phyloP scores from a whole-genome alignment of 345 rosid genomes.

The Mercurialis annua region DNA sequence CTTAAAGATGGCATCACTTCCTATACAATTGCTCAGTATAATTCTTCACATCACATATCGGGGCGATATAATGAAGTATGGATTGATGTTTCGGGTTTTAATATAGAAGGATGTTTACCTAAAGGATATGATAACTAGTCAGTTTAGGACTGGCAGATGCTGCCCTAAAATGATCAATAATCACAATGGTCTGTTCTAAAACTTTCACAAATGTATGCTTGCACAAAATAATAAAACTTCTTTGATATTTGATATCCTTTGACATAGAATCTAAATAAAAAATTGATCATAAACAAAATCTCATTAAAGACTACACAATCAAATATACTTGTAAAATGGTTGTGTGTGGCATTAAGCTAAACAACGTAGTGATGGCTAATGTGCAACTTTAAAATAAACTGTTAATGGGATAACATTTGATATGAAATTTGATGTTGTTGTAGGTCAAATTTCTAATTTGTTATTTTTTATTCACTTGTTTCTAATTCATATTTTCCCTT shows the following conservation, averaged over 20 bases:
- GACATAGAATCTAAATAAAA: too few relatives aligned
- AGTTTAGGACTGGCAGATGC: not conserved
- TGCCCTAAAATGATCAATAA: not conserved
- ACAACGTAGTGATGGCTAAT: not conserved
- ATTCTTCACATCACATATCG: conserved; percentile 27
- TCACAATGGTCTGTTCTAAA: not conserved
- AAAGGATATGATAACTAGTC: not conserved
- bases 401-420: not conserved
- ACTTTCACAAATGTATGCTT: not conserved
- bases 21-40: conserved; percentile 44
- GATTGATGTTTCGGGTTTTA: conserved; percentile 34
- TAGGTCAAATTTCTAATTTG: not conserved
- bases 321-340: not conserved
- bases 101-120: conserved; percentile 22
- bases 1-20: conserved; percentile 4
- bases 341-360: not conserved
- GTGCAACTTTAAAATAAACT: not conserved
- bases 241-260: too few relatives aligned
- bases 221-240: not conserved
- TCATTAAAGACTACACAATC: too few relatives aligned
- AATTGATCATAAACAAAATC: too few relatives aligned
- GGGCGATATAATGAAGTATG: conserved; percentile 46
- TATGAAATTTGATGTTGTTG: not conserved
- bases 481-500: not conserved
- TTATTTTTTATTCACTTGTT: not conserved